Base-by-base conservation (phyloP, 192 early-diverging fungal genomes). In the Backusella sp. region DNA sequence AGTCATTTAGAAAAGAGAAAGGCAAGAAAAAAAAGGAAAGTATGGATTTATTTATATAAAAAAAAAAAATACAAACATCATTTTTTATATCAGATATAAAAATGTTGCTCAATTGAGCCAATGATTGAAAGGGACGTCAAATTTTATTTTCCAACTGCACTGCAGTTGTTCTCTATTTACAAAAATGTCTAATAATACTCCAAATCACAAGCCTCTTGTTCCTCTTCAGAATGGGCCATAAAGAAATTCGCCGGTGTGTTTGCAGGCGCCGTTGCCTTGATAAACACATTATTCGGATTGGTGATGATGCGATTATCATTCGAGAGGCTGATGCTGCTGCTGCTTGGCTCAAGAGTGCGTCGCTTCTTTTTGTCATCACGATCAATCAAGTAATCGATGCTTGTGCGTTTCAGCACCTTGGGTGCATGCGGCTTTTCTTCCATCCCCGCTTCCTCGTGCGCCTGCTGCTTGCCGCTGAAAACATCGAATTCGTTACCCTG, bases 1-100 rank as follows among this genome's bases (percentile, higher is more conserved):
- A n/a, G 73, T 68, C 78, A 79, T 79, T 30, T 23, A 74, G 26
- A 73, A 70, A 49, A 21, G 17, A 66, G 28, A n/a, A 66, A 65
- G n/a, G 34, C 6, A 17, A 44, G 17, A 41, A 15, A 59, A 73
- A 36, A 76, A 76, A 66, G 44, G 32, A 32, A 49, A 35, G 26
- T 28, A 19, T 49, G 17, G 15, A 46, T 49, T 2, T 67, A 14
- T 67, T 67, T 67, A 44, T 17, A 44, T 44, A 44, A 36, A 72
- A 53, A 21, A 52, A n/a, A 53, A 19, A 14, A 49, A 53, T 21
- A 73, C n/a, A 59, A 56, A 66, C 34, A 68, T 15, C 11, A 35
- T 68, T 36, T 36, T 36, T 26, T n/a, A n/a, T n/a, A 9, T 39
- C 1, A 36, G n/a, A 21, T 39, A 37, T 36, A 68, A 68, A 21